Percentiles rank a stretch among this genome's conserved stretches.
Evolutionary conservation across 495 filamentous ascomycete species (phyloP).

Genomic region (Penicillium diatomitis): DNA sequence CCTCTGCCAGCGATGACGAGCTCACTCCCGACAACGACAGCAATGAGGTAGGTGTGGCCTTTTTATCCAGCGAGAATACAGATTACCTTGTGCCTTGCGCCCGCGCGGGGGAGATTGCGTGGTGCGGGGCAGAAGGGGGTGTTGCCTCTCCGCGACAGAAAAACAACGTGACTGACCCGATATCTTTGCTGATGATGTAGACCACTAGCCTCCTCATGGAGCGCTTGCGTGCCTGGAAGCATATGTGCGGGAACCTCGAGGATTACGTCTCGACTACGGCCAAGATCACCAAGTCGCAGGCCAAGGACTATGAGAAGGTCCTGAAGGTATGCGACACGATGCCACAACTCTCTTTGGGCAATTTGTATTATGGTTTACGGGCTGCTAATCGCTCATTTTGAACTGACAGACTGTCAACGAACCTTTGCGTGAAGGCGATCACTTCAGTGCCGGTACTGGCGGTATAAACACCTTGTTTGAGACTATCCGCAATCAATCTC

Average conservation of each 20-base stretch:
- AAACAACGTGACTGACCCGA: neutral
- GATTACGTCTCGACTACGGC: constrained; percentile 78
- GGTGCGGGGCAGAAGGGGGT: too few species aligned
- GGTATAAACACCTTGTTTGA: constrained; percentile 86
- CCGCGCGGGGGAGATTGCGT: too few species aligned
- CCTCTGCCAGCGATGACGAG: constrained; percentile 45
- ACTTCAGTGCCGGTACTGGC: constrained; percentile 80
- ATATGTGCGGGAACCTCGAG: constrained; percentile 82
- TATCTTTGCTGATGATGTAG: constrained; percentile 24
- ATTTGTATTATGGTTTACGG: neutral
- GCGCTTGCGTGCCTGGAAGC: constrained; percentile 89
- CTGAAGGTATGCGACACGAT: constrained; percentile 54
- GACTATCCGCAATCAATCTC: constrained; percentile 84
- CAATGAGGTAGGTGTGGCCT: constrained; percentile 49
- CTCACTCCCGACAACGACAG: constrained; percentile 73
- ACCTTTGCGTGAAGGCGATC: constrained; percentile 76
- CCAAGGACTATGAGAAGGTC: constrained; percentile 93
- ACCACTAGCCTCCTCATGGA: constrained; percentile 71
- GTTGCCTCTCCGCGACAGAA: too few species aligned
- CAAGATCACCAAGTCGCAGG: constrained; percentile 71
- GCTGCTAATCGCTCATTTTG: neutral
- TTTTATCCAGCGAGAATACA: neutral
- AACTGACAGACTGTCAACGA: constrained; percentile 62
- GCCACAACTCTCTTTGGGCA: neutral
- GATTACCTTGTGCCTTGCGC: neutral